Evolutionary conservation across 768 basidiomycete genomes (phyloP), one percentile per base, ranked within the genome.

Genomic region (Serpula lacrymans): DNA sequence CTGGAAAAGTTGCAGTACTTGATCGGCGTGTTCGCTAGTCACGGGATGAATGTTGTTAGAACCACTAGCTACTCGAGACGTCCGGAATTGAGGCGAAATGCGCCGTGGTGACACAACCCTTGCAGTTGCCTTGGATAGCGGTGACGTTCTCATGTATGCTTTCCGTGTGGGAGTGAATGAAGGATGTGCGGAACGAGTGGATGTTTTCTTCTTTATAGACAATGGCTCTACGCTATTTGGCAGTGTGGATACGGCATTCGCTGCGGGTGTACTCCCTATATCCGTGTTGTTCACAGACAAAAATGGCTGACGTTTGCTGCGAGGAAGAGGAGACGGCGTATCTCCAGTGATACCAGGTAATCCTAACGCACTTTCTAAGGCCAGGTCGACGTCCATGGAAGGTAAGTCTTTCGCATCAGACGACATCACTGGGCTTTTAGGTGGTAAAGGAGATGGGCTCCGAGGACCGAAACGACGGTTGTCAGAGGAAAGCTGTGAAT

Each of bases 201-300:
- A 86, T 5, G 75, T 69, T 59, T 88, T 89, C 70, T 92, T 90
- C 71, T 83, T 88, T 59, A 92, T 91, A 2, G 82, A 85, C 44
- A 92, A 66, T 6, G 88, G 88, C 53, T 88, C 87, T 16, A 90
- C 72, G 18, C 63, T 65, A 25, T 65, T 69, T 23, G 71, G 61
- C 18, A 65, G 62, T 42, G 65, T 51, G 20, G 70, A 49, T 18
- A 54, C 41, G 34, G 58, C 52, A 27, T 53, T 59, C 24, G 55
- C 46, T 45, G 54, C 42, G 12, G 51, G 54, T 50, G 72, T 80
- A 7, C 83, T 80, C 0, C 75, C 79, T 20, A 67, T 56, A 21
- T 84, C 80, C 10, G 59, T 62, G 52, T 78, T 80, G 23, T 60
- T 67, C 16, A 70, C 67, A 1, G 72, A 72, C 39, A 74, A 71